Conservation (phyloP, 805 yeast species). For the Saturnispora saitoi region DNA sequence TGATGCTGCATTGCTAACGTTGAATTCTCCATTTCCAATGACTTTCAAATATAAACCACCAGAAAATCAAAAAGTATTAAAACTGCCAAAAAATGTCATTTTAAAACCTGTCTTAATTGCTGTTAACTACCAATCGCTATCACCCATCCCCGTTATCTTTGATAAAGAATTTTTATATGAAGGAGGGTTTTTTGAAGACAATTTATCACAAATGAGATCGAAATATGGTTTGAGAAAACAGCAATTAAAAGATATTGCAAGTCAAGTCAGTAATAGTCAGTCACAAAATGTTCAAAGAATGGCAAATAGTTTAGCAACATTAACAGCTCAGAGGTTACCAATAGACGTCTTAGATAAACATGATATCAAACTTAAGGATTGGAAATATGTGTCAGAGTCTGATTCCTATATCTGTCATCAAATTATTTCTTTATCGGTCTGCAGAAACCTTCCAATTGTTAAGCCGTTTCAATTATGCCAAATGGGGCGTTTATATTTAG, state of each 20-base stretch:
- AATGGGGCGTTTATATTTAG: neutral
- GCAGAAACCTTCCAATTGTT: neutral
- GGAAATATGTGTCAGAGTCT: neutral
- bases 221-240: neutral
- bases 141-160: conserved; percentile 6
- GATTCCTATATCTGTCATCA: neutral
- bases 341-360: conserved; percentile 3
- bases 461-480: conserved; percentile 5
- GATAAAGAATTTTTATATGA: conserved; percentile 5
- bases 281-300: neutral
- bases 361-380: neutral
- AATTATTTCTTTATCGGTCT: neutral
- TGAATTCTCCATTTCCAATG: conserved; percentile 4
- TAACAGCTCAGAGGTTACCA: conserved; percentile 1
- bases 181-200: conserved; percentile 1
- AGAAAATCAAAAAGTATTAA: neutral
- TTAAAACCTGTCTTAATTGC: neutral
- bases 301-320: neutral
- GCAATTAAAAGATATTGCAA: neutral
- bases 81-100: conserved; percentile 2
- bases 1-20: conserved; percentile 4
- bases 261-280: neutral
- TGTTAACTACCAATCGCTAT: neutral
- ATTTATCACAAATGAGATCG: neutral
- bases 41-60: conserved; percentile 2